Base-by-base conservation (phyloP, 345 rosid species). In the Euphorbia peplus region DNA sequence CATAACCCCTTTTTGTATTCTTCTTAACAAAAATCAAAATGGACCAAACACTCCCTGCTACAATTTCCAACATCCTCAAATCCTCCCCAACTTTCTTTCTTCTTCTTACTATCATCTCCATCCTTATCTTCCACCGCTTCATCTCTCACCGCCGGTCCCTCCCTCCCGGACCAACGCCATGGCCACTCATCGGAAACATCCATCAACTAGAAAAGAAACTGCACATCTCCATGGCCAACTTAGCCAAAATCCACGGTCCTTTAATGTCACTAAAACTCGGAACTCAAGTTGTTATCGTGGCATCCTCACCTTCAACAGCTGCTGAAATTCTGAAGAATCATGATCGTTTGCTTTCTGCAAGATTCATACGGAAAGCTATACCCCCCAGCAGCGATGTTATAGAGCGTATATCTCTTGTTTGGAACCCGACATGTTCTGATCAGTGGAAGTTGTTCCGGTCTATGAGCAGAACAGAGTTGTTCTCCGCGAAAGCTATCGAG, bases 151-250 rank as follows among this genome's bases (percentile, higher is more conserved):
- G 22, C 1, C 63, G 4, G n/a, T 32, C 37, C 28, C 60, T 56
- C 28, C 60, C 60, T 56, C 60, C 60, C 12, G 63, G 63, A 29
- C 72, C 72, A 0, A 67, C 39, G 56, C 72, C 77, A 53, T 74
- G 63, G 68, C 72, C 77, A 14, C 10, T 68, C 57, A 0, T 74
- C 4, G 77, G 77, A 53, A 63, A 68, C 58, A 68, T 73, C 60
- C 60, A 28, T 22, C 76, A 68, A 3, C 0, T 68, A 7, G 52
- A 54, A 10, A 52, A 14, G 19, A 39, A 22, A 37, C 50, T 68
- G 19, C 73, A 68, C 16, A 16, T 74, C 18, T 74, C 69, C 0
- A 3, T 67, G 68, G 24, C 77, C 4, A 9, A 25, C 9, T 30
- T 68, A 2, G 73, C 73, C 59, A 67, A 74, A 53, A 4, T 30